Conservation (phyloP, 2,329 filamentous ascomycete species). For the Didymella glomerata region DNA sequence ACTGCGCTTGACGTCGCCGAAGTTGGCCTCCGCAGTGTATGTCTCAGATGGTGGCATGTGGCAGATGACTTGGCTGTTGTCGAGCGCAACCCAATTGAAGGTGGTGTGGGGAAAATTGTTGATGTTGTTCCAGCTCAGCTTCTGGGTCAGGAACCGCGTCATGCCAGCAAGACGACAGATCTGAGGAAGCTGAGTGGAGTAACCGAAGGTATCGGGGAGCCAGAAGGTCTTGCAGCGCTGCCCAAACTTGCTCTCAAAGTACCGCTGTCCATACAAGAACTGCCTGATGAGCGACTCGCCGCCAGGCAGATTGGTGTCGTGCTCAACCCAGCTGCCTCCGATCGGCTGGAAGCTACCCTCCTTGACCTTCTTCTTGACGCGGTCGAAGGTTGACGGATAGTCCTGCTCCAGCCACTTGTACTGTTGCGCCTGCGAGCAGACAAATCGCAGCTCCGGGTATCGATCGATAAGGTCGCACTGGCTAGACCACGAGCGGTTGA, state of each 20-base stretch:
- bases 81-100: constrained; percentile 97
- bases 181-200: constrained; percentile 93
- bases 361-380: constrained; percentile 90
- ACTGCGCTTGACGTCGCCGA: constrained; percentile 91
- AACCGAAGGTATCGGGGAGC: constrained; percentile 98
- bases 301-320: constrained; percentile 96
- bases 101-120: constrained; percentile 99
- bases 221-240: constrained; percentile 91
- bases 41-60: constrained; percentile 98
- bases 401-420: constrained; percentile 95
- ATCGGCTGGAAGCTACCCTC: constrained; percentile 93
- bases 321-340: constrained; percentile 97
- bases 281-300: constrained; percentile 94
- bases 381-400: constrained; percentile 88
- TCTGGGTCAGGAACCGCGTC: constrained; percentile 96
- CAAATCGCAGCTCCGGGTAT: constrained; percentile 92
- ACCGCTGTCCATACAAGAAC: constrained; percentile 93
- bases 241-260: constrained; percentile 93
- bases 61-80: constrained; percentile 95
- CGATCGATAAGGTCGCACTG: constrained; percentile 95
- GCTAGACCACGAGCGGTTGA: constrained; percentile 94
- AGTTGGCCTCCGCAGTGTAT: constrained; percentile 92
- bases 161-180: constrained; percentile 94
- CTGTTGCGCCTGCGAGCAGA: constrained; percentile 93
- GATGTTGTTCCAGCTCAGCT: constrained; percentile 99